These are phyloP conservation scores for Aspergillus sp. DNA, from an alignment of 2,329 filamentous ascomycete species.

Conservation along the genomic window DNA sequence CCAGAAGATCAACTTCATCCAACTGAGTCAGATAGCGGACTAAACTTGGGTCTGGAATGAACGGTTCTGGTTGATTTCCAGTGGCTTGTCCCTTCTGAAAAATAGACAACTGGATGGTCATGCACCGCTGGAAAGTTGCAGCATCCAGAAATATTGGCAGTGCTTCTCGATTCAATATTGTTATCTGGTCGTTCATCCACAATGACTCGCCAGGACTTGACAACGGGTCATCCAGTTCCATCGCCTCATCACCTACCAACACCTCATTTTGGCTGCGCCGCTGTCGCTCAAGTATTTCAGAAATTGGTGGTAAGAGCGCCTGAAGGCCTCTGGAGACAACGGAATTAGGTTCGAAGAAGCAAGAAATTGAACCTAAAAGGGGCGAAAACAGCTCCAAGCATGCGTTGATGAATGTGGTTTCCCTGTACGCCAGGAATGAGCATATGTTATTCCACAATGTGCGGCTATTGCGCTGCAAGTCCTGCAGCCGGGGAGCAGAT, in stretches of 20 bases:
- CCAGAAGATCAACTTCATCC: constrained; percentile 31
- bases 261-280: constrained; percentile 15
- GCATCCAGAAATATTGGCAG: constrained; percentile 23
- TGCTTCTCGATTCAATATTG: constrained; percentile 26
- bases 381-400: constrained; percentile 29
- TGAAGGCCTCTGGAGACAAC: constrained; percentile 17
- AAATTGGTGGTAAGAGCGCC: constrained; percentile 21
- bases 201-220: constrained; percentile 16
- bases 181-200: constrained; percentile 15
- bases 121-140: constrained; percentile 28
- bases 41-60: constrained; percentile 9
- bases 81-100: constrained; percentile 14
- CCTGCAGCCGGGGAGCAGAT: constrained; percentile 21
- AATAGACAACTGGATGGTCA: constrained; percentile 28
- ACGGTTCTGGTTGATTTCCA: neutral
- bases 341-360: constrained; percentile 9
- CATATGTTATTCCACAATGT: constrained; percentile 30
- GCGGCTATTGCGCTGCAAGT: constrained; percentile 20
- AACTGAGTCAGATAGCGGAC: constrained; percentile 31
- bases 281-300: constrained; percentile 23
- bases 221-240: constrained; percentile 39
- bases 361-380: constrained; percentile 20
- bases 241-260: constrained; percentile 21
- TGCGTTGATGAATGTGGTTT: constrained; percentile 19
- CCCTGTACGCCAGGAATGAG: constrained; percentile 21